A percentile compares a stretch with the other conserved stretches of the same genome.
These are phyloP conservation scores for Mortierella sp. DNA, from an alignment of 371 early-diverging fungal genomes.

Conservation along the genomic window DNA sequence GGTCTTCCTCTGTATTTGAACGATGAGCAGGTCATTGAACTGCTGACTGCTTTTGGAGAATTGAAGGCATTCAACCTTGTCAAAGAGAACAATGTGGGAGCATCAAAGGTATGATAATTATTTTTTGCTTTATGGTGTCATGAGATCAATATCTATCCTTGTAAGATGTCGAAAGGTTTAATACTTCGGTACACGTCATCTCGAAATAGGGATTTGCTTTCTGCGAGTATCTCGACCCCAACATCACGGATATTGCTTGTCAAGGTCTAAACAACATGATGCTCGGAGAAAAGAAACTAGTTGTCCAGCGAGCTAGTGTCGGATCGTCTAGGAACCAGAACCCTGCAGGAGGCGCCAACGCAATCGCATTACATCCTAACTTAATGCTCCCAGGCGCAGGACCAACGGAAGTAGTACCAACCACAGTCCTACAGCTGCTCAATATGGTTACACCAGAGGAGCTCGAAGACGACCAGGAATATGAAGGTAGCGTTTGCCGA, in stretches of 20 bases:
- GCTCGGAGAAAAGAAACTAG: slow-evolving; percentile 92
- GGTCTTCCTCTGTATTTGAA: slow-evolving; percentile 91
- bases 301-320: slow-evolving; percentile 95
- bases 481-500: slow-evolving; percentile 70
- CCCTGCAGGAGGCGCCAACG: slow-evolving; percentile 52
- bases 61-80: slow-evolving; percentile 93
- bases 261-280: slow-evolving; percentile 96
- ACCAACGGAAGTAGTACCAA: slow-evolving; percentile 71
- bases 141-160: neutral
- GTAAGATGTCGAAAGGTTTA: neutral
- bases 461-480: slow-evolving; percentile 89
- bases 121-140: neutral
- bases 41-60: slow-evolving; percentile 94
- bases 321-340: slow-evolving; percentile 73
- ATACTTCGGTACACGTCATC: too few relatives aligned
- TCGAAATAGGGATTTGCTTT: slow-evolving; percentile 90
- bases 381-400: slow-evolving; percentile 33
- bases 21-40: slow-evolving; percentile 94
- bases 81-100: slow-evolving; percentile 82
- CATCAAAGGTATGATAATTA: slow-evolving; percentile 77
- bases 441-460: slow-evolving; percentile 96
- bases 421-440: slow-evolving; percentile 86
- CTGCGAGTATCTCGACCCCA: slow-evolving; percentile 93
- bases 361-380: slow-evolving; percentile 42
- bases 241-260: slow-evolving; percentile 92